Conservation (phyloP, 2,329 filamentous ascomycete species). For the Aspergillus caelatus region DNA sequence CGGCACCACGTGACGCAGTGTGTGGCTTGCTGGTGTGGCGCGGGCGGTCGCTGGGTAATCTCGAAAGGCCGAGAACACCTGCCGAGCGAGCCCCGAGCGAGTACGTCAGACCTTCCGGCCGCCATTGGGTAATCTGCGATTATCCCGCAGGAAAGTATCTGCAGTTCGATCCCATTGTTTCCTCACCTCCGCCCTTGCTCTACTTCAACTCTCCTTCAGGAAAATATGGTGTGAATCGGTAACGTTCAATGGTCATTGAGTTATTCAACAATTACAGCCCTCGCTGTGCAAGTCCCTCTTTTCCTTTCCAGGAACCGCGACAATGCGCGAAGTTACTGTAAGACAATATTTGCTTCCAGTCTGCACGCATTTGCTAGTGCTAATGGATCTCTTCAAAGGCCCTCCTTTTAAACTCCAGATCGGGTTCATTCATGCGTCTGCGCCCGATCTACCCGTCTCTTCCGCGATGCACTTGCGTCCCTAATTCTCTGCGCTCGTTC, state of each 20-base stretch:
- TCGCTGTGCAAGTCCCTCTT: constrained; percentile 31
- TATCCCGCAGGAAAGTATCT: constrained; percentile 7
- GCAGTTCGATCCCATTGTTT: constrained; percentile 12
- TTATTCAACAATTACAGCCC: constrained; percentile 18
- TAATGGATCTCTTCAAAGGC: constrained; percentile 22
- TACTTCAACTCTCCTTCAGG: constrained; percentile 5
- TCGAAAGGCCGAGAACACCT: constrained; percentile 20
- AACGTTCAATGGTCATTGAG: constrained; percentile 20
- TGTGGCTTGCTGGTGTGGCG: neutral
- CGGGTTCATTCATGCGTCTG: constrained; percentile 27
- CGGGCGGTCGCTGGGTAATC: neutral
- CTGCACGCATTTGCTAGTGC: neutral
- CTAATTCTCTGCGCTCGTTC: constrained; percentile 29
- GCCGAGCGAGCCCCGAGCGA: constrained; percentile 21
- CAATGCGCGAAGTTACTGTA: constrained; percentile 38
- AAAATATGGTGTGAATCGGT: constrained; percentile 29
- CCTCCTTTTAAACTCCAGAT: constrained; percentile 24
- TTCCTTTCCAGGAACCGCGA: constrained; percentile 20
- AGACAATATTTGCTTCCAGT: constrained; percentile 12
- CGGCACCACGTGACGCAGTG: constrained; percentile 18
- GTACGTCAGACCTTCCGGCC: constrained; percentile 25
- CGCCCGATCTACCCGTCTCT: constrained; percentile 22
- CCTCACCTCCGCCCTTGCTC: neutral
- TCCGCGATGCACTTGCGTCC: constrained; percentile 20
- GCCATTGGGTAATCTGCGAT: constrained; percentile 7